phyloP scores from a whole-genome alignment of 176 grass and related monocot species.

The Cymbopogon citratus region DNA sequence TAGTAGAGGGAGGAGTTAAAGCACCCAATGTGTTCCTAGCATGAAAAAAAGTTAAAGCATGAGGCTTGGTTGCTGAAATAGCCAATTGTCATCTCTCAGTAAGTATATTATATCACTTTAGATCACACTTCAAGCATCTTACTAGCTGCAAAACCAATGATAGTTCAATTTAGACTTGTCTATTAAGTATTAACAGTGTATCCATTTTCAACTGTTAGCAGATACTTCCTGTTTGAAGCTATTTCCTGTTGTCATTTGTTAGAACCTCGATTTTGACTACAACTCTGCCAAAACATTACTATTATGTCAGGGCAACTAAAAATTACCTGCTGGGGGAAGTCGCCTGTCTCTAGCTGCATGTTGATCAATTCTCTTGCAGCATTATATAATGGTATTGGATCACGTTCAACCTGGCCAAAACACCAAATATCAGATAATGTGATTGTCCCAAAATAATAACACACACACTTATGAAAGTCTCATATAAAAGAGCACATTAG shows the following conservation, averaged over 20 bases:
- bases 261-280: not conserved
- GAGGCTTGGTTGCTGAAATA: not conserved
- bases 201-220: not conserved
- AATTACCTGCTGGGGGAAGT: conserved; percentile 20
- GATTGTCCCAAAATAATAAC: not conserved
- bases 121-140: not conserved
- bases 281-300: not conserved
- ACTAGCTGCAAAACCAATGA: not conserved
- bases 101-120: not conserved
- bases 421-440: not conserved
- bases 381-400: conserved; percentile 16
- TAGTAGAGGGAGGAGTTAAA: conserved; percentile 28
- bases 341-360: conserved; percentile 17
- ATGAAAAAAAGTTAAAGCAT: not conserved
- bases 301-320: not conserved
- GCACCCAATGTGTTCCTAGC: conserved; percentile 31
- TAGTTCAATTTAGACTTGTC: not conserved
- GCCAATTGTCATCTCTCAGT: not conserved
- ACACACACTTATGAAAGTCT: not conserved
- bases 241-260: not conserved
- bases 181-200: not conserved
- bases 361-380: conserved; percentile 28
- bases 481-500: not conserved
- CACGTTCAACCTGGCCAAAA: conserved; percentile 12
- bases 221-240: not conserved